phyloP scores from a whole-genome alignment of 1,139 yeast species.

The Debaryomycetaceae sp. region DNA sequence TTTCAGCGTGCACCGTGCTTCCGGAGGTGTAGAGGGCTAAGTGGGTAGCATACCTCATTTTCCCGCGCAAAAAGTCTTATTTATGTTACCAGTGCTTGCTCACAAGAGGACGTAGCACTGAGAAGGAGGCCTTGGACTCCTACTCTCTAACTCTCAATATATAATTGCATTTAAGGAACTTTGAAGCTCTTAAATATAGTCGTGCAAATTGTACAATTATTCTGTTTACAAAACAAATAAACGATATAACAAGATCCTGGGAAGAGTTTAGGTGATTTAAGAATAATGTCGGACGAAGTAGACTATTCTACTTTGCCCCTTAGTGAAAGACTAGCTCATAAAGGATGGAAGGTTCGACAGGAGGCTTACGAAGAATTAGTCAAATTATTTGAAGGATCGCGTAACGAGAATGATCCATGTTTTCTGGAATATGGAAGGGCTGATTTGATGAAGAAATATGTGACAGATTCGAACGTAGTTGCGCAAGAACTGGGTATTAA shows the following conservation, averaged over 20 bases:
- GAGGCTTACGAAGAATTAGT: constrained; percentile 73
- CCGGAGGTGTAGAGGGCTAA: too few species aligned
- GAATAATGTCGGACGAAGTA: constrained; percentile 38
- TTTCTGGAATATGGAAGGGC: constrained; percentile 46
- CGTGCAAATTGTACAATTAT: background rate
- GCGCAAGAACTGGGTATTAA: constrained; percentile 84
- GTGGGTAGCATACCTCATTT: too few species aligned
- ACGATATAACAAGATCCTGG: background rate
- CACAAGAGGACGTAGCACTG: too few species aligned
- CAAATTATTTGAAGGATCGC: constrained; percentile 50
- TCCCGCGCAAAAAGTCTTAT: too few species aligned
- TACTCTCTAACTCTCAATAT: background rate
- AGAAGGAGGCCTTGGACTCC: too few species aligned
- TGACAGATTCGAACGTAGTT: constrained; percentile 80
- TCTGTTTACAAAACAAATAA: constrained; percentile 2
- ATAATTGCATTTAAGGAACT: background rate
- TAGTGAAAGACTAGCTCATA: constrained; percentile 64
- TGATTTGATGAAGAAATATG: constrained; percentile 53
- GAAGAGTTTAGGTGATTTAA: background rate
- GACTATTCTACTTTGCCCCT: constrained; percentile 66
- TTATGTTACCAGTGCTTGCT: too few species aligned
- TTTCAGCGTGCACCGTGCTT: too few species aligned
- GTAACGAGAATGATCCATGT: constrained; percentile 53
- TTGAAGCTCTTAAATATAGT: background rate
- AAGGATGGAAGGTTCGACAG: constrained; percentile 88